These are phyloP conservation scores for Oryza meyeriana DNA, from an alignment of 176 grass and related monocot genomes.

Conservation along the genomic window DNA sequence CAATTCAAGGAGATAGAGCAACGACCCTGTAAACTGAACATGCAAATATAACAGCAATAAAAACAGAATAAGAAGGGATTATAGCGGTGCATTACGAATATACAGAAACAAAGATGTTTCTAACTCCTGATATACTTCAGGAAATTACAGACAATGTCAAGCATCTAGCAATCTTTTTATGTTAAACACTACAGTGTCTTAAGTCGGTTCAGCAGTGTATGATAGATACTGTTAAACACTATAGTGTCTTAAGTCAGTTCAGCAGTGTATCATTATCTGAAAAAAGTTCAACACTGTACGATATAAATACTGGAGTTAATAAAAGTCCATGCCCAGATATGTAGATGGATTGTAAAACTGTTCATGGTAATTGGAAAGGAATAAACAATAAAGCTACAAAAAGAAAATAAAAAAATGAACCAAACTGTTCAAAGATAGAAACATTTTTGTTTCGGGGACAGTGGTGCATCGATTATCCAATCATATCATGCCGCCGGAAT, in stretches of 20 bases:
- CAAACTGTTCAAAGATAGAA: neutral
- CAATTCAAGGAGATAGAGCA: constrained; percentile 7
- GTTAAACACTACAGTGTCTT: neutral
- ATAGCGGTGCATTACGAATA: neutral
- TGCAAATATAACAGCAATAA: neutral
- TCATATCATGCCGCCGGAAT: neutral
- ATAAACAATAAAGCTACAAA: neutral
- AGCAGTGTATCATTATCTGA: too few relatives aligned
- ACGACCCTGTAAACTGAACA: neutral
- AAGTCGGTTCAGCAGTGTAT: neutral
- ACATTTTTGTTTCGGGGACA: neutral
- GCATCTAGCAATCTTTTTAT: neutral
- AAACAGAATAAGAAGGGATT: neutral
- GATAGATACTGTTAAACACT: neutral
- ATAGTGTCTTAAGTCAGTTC: neutral
- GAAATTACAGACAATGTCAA: neutral
- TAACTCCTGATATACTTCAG: neutral
- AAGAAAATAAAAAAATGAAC: neutral
- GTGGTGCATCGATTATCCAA: neutral
- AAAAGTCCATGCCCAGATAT: neutral
- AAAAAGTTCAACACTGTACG: neutral
- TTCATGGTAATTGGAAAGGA: neutral
- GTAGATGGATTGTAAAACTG: neutral
- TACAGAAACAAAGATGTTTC: neutral
- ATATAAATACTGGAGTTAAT: neutral